A percentile compares a stretch with the other conserved stretches of the same genome.
Conservation (phyloP, 306 rosid species). For the Cucurbita ficifolia region DNA sequence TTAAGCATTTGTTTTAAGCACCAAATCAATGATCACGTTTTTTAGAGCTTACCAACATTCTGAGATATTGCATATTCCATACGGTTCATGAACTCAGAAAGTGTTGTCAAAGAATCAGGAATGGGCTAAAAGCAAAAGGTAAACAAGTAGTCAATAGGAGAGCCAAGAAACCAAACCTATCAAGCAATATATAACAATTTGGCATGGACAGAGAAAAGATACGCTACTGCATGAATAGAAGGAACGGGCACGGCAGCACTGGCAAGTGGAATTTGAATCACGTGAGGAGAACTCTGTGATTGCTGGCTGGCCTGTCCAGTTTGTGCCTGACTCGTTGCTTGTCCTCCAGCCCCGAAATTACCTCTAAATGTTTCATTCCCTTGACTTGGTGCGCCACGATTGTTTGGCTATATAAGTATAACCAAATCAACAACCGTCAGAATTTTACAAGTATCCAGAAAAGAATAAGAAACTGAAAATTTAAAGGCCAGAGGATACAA, state of each 20-base stretch:
- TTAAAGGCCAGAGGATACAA: background rate
- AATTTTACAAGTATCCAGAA: background rate
- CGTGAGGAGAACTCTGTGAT: conserved; percentile 55
- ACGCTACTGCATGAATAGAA: conserved; percentile 47
- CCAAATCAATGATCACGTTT: background rate
- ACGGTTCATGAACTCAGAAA: conserved; percentile 66
- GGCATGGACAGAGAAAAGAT: conserved; percentile 6
- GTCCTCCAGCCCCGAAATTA: conserved; percentile 16
- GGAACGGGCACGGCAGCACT: conserved; percentile 60
- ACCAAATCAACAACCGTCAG: conserved; percentile 5
- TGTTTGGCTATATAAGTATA: conserved; percentile 17
- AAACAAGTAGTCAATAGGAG: background rate
- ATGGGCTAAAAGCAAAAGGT: conserved; percentile 50
- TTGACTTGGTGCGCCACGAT: conserved; percentile 30
- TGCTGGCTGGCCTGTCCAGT: conserved; percentile 54
- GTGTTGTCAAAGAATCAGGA: conserved; percentile 66
- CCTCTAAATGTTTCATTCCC: conserved; percentile 46
- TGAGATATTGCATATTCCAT: conserved; percentile 64
- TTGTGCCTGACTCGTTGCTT: conserved; percentile 41
- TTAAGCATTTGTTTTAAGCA: conserved; percentile 1
- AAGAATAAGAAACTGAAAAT: background rate
- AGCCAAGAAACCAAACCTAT: background rate
- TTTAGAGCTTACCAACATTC: conserved; percentile 32
- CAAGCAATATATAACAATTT: background rate
- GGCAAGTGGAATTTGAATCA: conserved; percentile 49